phyloP scores from a whole-genome alignment of 805 yeast species.

The Saccharomycopsis lassenensis region DNA sequence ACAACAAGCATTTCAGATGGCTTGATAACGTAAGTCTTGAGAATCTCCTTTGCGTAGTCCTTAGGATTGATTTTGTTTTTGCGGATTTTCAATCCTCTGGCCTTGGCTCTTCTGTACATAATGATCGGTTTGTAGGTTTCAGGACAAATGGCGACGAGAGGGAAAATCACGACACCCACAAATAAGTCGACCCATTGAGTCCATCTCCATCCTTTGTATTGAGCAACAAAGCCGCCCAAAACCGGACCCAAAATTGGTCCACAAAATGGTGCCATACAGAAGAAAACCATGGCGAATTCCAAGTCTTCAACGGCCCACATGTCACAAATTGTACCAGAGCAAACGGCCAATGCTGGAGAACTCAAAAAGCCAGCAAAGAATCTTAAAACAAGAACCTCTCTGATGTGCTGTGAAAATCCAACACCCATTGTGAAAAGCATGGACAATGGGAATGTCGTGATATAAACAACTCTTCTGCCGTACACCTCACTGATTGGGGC shows the following conservation, averaged over 20 bases:
- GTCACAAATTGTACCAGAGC: conserved; percentile 77
- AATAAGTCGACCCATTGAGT: conserved; percentile 61
- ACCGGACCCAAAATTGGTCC: conserved; percentile 76
- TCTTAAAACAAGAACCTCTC: conserved; percentile 53
- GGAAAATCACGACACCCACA: conserved; percentile 44
- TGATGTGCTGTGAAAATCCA: conserved; percentile 51
- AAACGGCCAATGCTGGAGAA: conserved; percentile 74
- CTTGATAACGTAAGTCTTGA: conserved; percentile 42
- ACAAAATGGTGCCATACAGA: conserved; percentile 67
- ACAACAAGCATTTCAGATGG: conserved; percentile 59
- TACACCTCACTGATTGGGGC: conserved; percentile 65
- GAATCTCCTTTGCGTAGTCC: conserved; percentile 21
- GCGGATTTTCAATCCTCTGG: conserved; percentile 43
- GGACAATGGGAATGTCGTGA: conserved; percentile 48
- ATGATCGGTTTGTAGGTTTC: conserved; percentile 66
- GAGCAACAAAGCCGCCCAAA: conserved; percentile 62
- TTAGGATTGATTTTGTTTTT: conserved; percentile 16
- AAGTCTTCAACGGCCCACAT: conserved; percentile 56
- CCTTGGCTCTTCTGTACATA: conserved; percentile 45
- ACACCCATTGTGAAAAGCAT: conserved; percentile 69
- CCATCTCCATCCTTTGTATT: conserved; percentile 44
- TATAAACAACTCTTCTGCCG: conserved; percentile 56
- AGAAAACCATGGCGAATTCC: conserved; percentile 68
- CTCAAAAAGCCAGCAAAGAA: conserved; percentile 69
- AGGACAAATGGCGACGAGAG: conserved; percentile 40